These are phyloP conservation scores for Aspergillus transmontanensis DNA, from an alignment of 2,329 filamentous ascomycete genomes.

Conservation along the genomic window DNA sequence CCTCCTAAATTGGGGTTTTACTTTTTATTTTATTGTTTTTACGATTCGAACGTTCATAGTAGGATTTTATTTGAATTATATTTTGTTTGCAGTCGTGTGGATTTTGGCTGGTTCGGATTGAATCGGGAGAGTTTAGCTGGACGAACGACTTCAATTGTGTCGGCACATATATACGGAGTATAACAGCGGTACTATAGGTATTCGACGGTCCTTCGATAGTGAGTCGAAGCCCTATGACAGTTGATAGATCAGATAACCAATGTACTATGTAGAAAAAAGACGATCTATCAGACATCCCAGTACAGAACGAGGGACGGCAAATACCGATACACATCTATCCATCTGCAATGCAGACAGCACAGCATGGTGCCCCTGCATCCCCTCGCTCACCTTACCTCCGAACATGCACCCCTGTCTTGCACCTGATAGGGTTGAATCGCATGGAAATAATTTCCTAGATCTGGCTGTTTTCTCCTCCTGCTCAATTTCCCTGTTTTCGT, in stretches of 20 bases:
- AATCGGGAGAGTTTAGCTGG: not conserved
- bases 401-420: not conserved
- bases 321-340: not conserved
- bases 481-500: not conserved
- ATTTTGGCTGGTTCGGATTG: not conserved
- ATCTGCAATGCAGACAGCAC: conserved; percentile 1
- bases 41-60: too few species aligned
- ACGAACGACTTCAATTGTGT: not conserved
- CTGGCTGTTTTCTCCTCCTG: not conserved
- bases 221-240: not conserved
- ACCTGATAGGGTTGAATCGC: not conserved
- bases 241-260: conserved; percentile 3
- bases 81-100: not conserved
- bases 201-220: not conserved
- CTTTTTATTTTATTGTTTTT: not conserved
- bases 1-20: not conserved
- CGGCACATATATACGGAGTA: not conserved
- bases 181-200: not conserved
- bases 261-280: too few species aligned
- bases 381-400: not conserved
- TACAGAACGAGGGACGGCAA: not conserved
- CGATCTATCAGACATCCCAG: not conserved
- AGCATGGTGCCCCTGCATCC: conserved; percentile 5
- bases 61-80: not conserved
- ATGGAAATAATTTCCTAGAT: not conserved